Evolutionary conservation across 495 filamentous ascomycete species (phyloP), one percentile per base, ranked within the genome.

Genomic region (Apodospora peruviana): DNA sequence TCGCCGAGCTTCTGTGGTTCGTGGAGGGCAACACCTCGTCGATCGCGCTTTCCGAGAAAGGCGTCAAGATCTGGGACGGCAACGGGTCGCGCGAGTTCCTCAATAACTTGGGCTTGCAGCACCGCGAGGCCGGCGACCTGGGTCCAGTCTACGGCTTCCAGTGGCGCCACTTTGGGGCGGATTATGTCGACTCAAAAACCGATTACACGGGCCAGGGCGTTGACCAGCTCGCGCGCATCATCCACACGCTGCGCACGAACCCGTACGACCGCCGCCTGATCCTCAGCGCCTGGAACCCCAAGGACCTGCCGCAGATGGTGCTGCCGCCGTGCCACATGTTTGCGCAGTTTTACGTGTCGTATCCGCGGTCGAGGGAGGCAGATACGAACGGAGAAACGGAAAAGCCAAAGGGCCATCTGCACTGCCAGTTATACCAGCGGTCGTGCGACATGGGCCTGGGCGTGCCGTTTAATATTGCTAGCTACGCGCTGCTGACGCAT

Each of bases 271-370:
- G 93, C 1, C 70, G 93, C 22, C 87, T 98, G 52, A 87, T 98
- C 52, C 75, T 98, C 47, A 84, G 74, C 47, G 93, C 93, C 1
- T 98, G 93, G 93, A 97, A 97, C 61, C 89, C 89, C 2, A 78
- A 78, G 4, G 93, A 96, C 64, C 57, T 98, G 57, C 68, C 68
- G 40, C 82, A 87, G 66, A 98, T 97, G 93, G 93, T 90, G 2
- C 75, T 98, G 17, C 93, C 93, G 53, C 93, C 94, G 3, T 98
- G 93, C 61, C 93, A 97, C 66, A 95, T 98, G 93, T 96, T 98
- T 70, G 91, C 91, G 12, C 94, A 97, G 69, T 97, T 97, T 60
- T 96, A 96, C 58, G 91, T 98, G 32, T 88, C 84, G 1, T 96
- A 80, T 65, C 86, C 87, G 7, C 47, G 71, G 61, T 27, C 52